Evolutionary conservation across 148 eudicot genomes (phyloP).

Genomic region (Heliosperma pusillum): DNA sequence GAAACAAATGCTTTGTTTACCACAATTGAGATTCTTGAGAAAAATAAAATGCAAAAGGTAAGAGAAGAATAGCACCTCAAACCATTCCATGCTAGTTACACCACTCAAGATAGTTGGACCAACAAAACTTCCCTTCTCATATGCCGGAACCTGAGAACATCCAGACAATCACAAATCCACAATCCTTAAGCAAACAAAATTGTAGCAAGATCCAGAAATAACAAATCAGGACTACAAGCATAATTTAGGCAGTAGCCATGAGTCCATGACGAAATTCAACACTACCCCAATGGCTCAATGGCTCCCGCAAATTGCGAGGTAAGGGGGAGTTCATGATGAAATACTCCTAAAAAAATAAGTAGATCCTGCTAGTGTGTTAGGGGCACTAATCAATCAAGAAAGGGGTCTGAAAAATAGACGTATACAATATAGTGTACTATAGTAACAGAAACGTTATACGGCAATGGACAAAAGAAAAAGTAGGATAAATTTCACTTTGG

Average conservation of each 20-base stretch:
- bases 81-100: conserved; percentile 41
- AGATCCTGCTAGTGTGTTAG: neutral
- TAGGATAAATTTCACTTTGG: neutral
- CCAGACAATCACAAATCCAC: conserved; percentile 10
- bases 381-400: neutral
- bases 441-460: neutral
- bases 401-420: neutral
- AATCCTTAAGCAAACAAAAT: neutral
- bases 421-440: neutral
- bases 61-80: conserved; percentile 30
- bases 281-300: too few relatives aligned
- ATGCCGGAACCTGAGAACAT: conserved; percentile 37
- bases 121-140: conserved; percentile 38
- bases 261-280: neutral
- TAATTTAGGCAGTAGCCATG: neutral
- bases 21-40: neutral
- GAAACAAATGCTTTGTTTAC: neutral
- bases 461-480: neutral
- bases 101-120: conserved; percentile 52
- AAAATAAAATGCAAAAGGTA: neutral
- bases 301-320: too few relatives aligned
- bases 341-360: neutral
- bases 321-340: neutral
- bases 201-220: neutral
- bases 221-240: neutral